Evolutionary conservation across 1,139 yeast species (phyloP).

Genomic region (Candida freyschussii): DNA sequence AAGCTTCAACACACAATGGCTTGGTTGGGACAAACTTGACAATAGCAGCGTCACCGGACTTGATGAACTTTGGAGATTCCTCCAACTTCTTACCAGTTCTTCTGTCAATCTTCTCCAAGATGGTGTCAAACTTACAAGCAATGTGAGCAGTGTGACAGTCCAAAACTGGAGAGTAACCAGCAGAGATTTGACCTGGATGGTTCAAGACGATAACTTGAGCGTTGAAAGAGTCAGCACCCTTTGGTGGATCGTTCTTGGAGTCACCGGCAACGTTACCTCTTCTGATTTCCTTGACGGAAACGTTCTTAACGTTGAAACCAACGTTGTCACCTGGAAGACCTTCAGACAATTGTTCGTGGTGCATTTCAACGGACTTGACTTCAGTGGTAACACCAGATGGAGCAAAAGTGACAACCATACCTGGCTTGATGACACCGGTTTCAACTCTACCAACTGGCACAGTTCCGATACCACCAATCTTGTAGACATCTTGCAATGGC

Average conservation of each 20-base stretch:
- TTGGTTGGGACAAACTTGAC: slow-evolving; percentile 89
- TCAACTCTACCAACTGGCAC: slow-evolving; percentile 95
- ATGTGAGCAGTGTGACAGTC: slow-evolving; percentile 96
- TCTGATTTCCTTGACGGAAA: slow-evolving; percentile 89
- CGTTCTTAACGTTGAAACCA: slow-evolving; percentile 94
- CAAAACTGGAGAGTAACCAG: slow-evolving; percentile 91
- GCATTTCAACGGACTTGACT: slow-evolving; percentile 93
- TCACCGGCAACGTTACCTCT: slow-evolving; percentile 96
- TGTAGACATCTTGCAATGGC: slow-evolving; percentile 89
- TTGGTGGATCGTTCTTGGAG: slow-evolving; percentile 93
- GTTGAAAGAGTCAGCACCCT: slow-evolving; percentile 76
- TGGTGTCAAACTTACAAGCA: slow-evolving; percentile 86
- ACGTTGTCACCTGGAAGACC: slow-evolving; percentile 95
- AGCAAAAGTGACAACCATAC: too few species aligned
- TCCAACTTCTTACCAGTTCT: slow-evolving; percentile 87
- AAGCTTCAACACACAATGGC: slow-evolving; percentile 97
- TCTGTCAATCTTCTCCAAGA: slow-evolving; percentile 87
- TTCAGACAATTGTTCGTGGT: slow-evolving; percentile 80
- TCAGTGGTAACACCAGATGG: slow-evolving; percentile 92
- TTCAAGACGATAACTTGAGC: slow-evolving; percentile 93
- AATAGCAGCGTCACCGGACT: slow-evolving; percentile 93
- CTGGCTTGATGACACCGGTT: slow-evolving; percentile 89
- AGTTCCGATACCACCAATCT: slow-evolving; percentile 91
- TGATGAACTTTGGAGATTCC: slow-evolving; percentile 79
- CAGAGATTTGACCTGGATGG: slow-evolving; percentile 93